A percentile compares a stretch with the other conserved stretches of the same genome.
Evolutionary conservation across 495 filamentous ascomycete species (phyloP).

Genomic region (Penicillium maclennaniae): DNA sequence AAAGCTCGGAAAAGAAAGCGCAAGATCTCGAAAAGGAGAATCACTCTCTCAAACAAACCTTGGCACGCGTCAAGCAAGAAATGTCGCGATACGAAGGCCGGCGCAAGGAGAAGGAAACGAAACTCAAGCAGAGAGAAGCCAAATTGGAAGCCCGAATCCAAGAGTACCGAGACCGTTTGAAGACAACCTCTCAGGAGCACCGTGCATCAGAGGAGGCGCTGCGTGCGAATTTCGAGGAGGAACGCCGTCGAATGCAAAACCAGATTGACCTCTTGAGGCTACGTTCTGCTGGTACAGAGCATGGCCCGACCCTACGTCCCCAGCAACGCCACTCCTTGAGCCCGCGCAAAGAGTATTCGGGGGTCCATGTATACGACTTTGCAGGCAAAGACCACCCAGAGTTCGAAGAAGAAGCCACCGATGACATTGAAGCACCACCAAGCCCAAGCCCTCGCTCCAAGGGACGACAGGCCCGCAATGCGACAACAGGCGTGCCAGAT

Average conservation of each 20-base stretch:
- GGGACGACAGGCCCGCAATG: conserved; percentile 18
- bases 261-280: conserved; percentile 33
- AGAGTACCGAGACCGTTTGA: conserved; percentile 43
- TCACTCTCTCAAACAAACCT: conserved; percentile 45
- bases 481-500: conserved; percentile 23
- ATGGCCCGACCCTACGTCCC: conserved; percentile 20
- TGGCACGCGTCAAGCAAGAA: conserved; percentile 52
- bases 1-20: conserved; percentile 64
- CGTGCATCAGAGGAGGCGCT: conserved; percentile 38
- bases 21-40: conserved; percentile 57
- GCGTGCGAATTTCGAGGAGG: conserved; percentile 30
- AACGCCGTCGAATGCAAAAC: conserved; percentile 34
- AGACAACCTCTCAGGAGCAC: conserved; percentile 32
- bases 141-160: conserved; percentile 46
- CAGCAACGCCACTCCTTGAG: conserved; percentile 28
- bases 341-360: conserved; percentile 33
- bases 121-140: conserved; percentile 44
- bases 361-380: conserved; percentile 33
- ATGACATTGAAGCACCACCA: conserved; percentile 35
- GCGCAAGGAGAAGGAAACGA: conserved; percentile 50
- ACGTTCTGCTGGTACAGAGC: conserved; percentile 27
- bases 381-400: conserved; percentile 24
- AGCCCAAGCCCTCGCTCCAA: conserved; percentile 43
- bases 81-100: conserved; percentile 50
- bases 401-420: conserved; percentile 29